Base-by-base conservation (phyloP, 1,284 basidiomycete genomes). In the Cutaneotrichosporon spelunceum region DNA sequence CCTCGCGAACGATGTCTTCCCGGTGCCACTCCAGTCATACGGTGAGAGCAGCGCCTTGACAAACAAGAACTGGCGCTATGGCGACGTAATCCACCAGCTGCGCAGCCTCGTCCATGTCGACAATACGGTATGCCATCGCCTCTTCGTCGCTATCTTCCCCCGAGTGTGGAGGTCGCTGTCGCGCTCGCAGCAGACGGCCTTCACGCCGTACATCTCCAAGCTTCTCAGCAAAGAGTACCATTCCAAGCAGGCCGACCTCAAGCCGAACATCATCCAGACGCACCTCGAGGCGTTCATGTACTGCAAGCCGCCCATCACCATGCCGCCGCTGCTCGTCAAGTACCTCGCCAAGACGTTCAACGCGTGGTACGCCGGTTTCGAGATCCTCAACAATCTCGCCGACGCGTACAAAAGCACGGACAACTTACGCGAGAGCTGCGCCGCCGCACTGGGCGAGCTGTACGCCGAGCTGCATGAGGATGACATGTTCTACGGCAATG, bases 401-500 rank as follows among this genome's bases (percentile, higher is more conserved):
- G 88, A 91, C 29, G 80, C 84, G 56, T 82, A 87, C 39, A 86
- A 87, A 50, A 90, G 90, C 55, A 93, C 98, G 63, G 93, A 98
- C 66, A 82, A 84, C 29, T 83, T 93, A 44, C 88, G 90, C 27
- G 93, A 99, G 66, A 88, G 87, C 48, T 87, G 92, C 50, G 88
- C 88, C 64, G 94, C 96, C 74, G 92, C 96, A 0, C 83, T 99
- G 19, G 90, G 93, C 16, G 96, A 99, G 74, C 83, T 98, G 1
- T 99, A 97, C 70, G 93, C 94, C 2, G 96, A 99, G 75, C 81
- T 99, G 44, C 87, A 87, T 19, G 96, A 99, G 80, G 94, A 97
- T 66, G 97, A 99, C 78, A 85, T 97, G 81, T 98, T 98, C 79
- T 96, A 99, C 76, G 96, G 96, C 6, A 81, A 98, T 27, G 99